A percentile compares a stretch with the other conserved stretches of the same genome.
These are phyloP conservation scores for Arthrobotrys entomopaga DNA, from an alignment of 2,329 filamentous ascomycete genomes.

Conservation along the genomic window DNA sequence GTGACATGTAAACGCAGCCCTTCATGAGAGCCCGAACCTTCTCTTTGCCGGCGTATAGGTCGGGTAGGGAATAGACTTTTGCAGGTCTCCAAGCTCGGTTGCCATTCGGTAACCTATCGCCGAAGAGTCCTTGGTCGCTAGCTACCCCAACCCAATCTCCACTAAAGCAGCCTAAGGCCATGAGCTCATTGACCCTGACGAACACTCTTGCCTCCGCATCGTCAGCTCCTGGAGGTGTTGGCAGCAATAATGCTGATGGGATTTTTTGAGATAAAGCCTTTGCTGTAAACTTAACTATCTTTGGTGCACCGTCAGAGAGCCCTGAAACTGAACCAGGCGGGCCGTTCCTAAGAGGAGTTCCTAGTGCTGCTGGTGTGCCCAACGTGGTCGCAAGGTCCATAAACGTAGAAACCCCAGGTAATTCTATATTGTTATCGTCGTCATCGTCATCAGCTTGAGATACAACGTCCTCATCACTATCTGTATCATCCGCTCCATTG, in stretches of 20 bases:
- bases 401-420: constrained; percentile 50
- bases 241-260: constrained; percentile 81
- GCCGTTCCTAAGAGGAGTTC: constrained; percentile 45
- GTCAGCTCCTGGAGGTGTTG: constrained; percentile 78
- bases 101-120: constrained; percentile 52
- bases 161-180: constrained; percentile 93
- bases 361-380: constrained; percentile 42
- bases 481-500: constrained; percentile 69
- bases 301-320: constrained; percentile 67
- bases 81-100: constrained; percentile 77
- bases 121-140: constrained; percentile 61
- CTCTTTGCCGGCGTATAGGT: constrained; percentile 71
- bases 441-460: constrained; percentile 60
- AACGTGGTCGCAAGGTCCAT: constrained; percentile 51
- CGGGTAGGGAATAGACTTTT: constrained; percentile 87
- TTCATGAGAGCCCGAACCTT: constrained; percentile 55
- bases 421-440: constrained; percentile 39
- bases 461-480: constrained; percentile 69
- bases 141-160: constrained; percentile 83
- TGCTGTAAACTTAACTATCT: constrained; percentile 53
- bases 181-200: constrained; percentile 84
- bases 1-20: constrained; percentile 76
- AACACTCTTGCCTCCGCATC: constrained; percentile 89
- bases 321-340: constrained; percentile 67
- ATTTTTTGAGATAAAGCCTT: constrained; percentile 66